phyloP scores from a whole-genome alignment of 495 filamentous ascomycete species.

The Penicillium simplicissimum region DNA sequence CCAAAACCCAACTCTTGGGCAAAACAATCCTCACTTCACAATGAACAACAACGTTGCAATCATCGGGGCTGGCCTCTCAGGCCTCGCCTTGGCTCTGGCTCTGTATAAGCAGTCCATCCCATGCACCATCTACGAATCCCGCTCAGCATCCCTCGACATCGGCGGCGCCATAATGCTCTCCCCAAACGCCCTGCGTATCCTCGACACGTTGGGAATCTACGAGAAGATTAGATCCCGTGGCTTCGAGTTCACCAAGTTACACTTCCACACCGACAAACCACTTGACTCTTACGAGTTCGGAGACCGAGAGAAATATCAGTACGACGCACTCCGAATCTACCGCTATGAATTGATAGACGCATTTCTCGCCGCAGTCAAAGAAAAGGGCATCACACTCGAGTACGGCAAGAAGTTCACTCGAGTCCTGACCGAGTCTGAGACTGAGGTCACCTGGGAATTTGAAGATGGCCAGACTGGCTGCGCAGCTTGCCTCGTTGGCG shows the following conservation, averaged over 20 bases:
- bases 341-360: slow-evolving; percentile 46
- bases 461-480: slow-evolving; percentile 35
- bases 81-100: slow-evolving; percentile 47
- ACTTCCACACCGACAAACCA: slow-evolving; percentile 43
- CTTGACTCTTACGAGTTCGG: slow-evolving; percentile 50
- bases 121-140: slow-evolving; percentile 48
- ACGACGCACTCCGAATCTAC: slow-evolving; percentile 49
- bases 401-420: slow-evolving; percentile 44
- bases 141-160: slow-evolving; percentile 33
- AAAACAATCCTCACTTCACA: neutral
- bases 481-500: slow-evolving; percentile 44
- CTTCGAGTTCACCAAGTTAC: slow-evolving; percentile 41
- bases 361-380: slow-evolving; percentile 32
- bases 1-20: neutral
- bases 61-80: slow-evolving; percentile 50
- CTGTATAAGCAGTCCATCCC: slow-evolving; percentile 42
- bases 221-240: slow-evolving; percentile 29
- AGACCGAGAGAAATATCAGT: slow-evolving; percentile 40
- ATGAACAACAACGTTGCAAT: slow-evolving; percentile 40
- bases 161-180: slow-evolving; percentile 56
- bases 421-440: slow-evolving; percentile 35
- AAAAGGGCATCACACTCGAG: slow-evolving; percentile 38
- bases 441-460: slow-evolving; percentile 42
- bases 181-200: slow-evolving; percentile 50
- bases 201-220: slow-evolving; percentile 50